These are phyloP conservation scores for Venturia carpophila DNA, from an alignment of 2,329 filamentous ascomycete genomes.

Conservation along the genomic window DNA sequence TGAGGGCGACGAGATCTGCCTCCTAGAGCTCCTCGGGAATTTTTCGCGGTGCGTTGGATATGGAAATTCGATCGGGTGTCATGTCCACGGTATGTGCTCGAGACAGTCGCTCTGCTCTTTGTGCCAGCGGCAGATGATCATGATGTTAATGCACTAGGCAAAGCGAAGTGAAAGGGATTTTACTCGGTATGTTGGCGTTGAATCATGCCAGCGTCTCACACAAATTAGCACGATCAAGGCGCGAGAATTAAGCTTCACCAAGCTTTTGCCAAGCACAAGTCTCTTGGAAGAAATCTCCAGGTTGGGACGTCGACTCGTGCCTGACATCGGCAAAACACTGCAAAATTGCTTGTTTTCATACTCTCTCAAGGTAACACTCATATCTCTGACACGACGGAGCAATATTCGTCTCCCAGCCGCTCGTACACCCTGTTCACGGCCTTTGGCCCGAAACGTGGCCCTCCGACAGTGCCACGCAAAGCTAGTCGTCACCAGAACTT, in stretches of 20 bases:
- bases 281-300: neutral
- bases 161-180: too few relatives aligned
- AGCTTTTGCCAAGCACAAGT: slow-evolving; percentile 7
- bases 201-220: too few relatives aligned
- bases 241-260: slow-evolving; percentile 7
- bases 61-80: too few relatives aligned
- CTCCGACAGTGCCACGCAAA: neutral
- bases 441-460: neutral
- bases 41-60: too few relatives aligned
- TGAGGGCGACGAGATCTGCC: too few relatives aligned
- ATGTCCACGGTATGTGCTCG: too few relatives aligned
- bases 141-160: too few relatives aligned
- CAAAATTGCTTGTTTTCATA: neutral
- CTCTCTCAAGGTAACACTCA: neutral
- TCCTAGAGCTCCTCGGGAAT: too few relatives aligned
- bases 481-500: neutral
- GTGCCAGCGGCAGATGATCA: too few relatives aligned
- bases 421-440: neutral
- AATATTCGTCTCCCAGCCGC: neutral
- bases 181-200: too few relatives aligned
- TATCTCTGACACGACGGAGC: neutral
- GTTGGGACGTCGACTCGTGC: neutral
- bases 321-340: neutral
- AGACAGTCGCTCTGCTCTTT: too few relatives aligned
- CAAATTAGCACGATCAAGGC: neutral